Conservation (phyloP, 345 rosid genomes). For the Sonneratia caseolaris region DNA sequence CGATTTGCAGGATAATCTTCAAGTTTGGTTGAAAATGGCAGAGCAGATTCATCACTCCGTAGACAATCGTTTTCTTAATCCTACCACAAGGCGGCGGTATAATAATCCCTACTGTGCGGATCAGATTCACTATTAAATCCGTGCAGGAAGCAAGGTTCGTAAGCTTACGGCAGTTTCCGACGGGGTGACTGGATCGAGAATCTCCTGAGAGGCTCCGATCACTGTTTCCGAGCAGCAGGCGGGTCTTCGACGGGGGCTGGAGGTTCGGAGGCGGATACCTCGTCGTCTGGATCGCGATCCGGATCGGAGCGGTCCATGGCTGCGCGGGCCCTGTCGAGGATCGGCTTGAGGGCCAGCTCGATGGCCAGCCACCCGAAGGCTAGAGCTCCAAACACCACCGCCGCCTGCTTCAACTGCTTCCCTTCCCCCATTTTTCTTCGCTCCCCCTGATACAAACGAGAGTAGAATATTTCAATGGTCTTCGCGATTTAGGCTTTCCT, state of each 20-base stretch:
- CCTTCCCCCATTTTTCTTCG: conserved; percentile 5
- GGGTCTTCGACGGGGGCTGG: neutral
- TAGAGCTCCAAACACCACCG: conserved; percentile 59
- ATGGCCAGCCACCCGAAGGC: conserved; percentile 74
- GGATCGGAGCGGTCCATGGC: conserved; percentile 68
- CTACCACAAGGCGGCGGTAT: neutral
- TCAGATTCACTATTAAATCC: neutral
- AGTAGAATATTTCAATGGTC: neutral
- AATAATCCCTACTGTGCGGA: neutral
- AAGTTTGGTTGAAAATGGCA: too few species aligned
- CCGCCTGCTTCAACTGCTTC: conserved; percentile 35
- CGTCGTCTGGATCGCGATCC: conserved; percentile 47
- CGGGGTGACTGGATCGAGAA: neutral
- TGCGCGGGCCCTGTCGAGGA: conserved; percentile 49
- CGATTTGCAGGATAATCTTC: neutral
- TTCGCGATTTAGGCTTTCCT: neutral
- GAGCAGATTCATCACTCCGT: too few species aligned
- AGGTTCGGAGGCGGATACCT: neutral
- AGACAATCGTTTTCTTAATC: neutral
- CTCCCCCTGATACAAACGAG: neutral
- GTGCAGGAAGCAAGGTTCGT: neutral
- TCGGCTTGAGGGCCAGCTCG: conserved; percentile 70
- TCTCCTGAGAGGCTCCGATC: neutral
- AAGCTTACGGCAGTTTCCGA: neutral
- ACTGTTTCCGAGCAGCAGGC: neutral